Base-by-base conservation (phyloP, 208 protist species). In the Phytomonas francai region DNA sequence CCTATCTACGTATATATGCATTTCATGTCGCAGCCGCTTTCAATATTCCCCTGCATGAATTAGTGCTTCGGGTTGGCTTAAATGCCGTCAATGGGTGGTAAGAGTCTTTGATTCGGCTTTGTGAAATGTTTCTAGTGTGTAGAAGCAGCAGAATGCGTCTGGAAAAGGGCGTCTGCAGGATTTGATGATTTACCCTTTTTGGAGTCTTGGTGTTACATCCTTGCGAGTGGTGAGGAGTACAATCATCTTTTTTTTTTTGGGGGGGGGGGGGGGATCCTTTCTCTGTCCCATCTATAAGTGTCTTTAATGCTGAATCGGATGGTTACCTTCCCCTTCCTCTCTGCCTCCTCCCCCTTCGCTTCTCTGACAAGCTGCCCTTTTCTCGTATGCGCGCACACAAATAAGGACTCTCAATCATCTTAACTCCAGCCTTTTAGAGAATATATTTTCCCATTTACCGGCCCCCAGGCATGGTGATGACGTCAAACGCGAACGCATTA, bases 401-500 rank as follows among this genome's bases (percentile, higher is more conserved):
- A 9, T 19, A 22, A 54, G 19, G 16, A 19, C 45, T 54, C 45
- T 6, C 0, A 25, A 25, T 12, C 19, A 54, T 54, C 45, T 25
- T 25, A 54, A 25, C 45, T 19, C 45, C 6, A 54, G 16, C 45
- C 22, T 54, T 54, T 54, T 54, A 59, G 7, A n/a, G 29, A 19
- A 29, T 27, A 67, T 39, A 27, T 19, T 34, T 60, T 58, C 28
- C 0, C 64, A 29, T 58, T 64, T 65, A 49, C 6, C 29, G 56
- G 28, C 6, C 25, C 11, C 65, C 8, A 61, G 29, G n/a, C 29
- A 61, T 59, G 11, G 14, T 27, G 39, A 45, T 45, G 39, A 16
- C 39, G 49, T 42, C 16, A 45, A 59, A 36, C 28, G 72, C 64
- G 16, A 58, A 34, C 12, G 25, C 71, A 49, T 80, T 96, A 0